Conservation (phyloP, 2,329 filamentous ascomycete genomes). For the Penicillium sumatraense region DNA sequence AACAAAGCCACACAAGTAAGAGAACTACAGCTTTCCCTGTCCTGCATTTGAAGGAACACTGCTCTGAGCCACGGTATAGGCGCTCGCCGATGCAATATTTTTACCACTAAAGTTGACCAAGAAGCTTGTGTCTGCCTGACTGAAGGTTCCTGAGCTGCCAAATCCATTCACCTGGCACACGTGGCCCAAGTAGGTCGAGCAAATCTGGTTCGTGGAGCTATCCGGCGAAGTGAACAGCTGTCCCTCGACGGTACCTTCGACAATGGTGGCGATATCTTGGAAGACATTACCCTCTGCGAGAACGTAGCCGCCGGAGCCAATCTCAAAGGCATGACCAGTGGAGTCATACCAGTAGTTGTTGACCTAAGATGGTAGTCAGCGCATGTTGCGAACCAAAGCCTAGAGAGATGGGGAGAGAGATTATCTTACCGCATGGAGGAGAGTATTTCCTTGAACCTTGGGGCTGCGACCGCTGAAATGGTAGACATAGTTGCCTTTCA, state of each 20-base stretch:
- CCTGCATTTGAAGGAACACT: slow-evolving; percentile 51
- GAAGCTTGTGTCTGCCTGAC: slow-evolving; percentile 52
- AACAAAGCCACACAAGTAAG: too few relatives aligned
- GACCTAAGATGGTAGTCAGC: slow-evolving; percentile 29
- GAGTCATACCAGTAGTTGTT: slow-evolving; percentile 66
- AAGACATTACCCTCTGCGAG: slow-evolving; percentile 64
- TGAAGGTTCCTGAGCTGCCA: slow-evolving; percentile 40
- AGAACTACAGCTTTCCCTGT: slow-evolving; percentile 48
- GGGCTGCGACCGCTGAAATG: slow-evolving; percentile 61
- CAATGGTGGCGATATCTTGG: slow-evolving; percentile 56
- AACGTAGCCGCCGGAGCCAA: slow-evolving; percentile 49
- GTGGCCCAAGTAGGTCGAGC: slow-evolving; percentile 54
- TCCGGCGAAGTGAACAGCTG: slow-evolving; percentile 44
- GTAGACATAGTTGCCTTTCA: slow-evolving; percentile 66
- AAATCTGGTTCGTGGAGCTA: slow-evolving; percentile 45
- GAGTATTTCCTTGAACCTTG: slow-evolving; percentile 60
- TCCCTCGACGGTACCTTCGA: slow-evolving; percentile 45
- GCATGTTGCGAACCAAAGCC: neutral
- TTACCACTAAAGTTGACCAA: slow-evolving; percentile 58
- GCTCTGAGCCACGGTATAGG: slow-evolving; percentile 41
- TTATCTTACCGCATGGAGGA: slow-evolving; percentile 57
- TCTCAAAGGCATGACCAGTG: slow-evolving; percentile 63
- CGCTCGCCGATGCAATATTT: slow-evolving; percentile 54
- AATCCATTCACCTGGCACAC: slow-evolving; percentile 58
- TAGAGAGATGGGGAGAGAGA: neutral